Evolutionary conservation across 179 eudicot species (phyloP).

Genomic region (Pouteria campechiana): DNA sequence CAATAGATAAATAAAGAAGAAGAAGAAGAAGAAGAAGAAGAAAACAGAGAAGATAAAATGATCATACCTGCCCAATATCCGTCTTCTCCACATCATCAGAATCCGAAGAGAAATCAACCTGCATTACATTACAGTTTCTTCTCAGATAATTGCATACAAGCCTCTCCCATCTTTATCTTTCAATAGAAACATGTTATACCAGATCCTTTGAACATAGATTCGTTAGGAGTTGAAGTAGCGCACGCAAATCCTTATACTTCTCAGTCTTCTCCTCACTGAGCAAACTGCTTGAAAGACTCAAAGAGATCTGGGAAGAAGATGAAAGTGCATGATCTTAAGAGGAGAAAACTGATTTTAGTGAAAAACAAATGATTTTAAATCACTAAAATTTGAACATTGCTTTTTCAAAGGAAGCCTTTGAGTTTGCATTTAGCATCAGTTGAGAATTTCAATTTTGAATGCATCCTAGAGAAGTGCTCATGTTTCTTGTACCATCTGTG

Average conservation of each 20-base stretch:
- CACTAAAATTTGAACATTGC: too few relatives aligned
- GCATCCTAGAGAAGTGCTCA: too few relatives aligned
- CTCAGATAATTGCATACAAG: not conserved
- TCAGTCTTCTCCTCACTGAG: slow-evolving; percentile 71
- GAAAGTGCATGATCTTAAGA: slow-evolving; percentile 1
- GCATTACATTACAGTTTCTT: slow-evolving; percentile 8
- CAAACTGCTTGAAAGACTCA: slow-evolving; percentile 54
- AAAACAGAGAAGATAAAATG: not conserved
- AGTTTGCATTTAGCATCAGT: too few relatives aligned
- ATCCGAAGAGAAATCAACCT: slow-evolving; percentile 80
- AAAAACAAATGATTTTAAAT: too few relatives aligned
- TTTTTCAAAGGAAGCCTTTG: too few relatives aligned
- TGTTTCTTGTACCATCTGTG: too few relatives aligned
- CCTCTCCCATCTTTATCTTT: not conserved
- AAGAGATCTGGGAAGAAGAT: slow-evolving; percentile 22
- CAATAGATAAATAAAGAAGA: too few relatives aligned
- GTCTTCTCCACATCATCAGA: slow-evolving; percentile 59
- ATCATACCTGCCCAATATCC: slow-evolving; percentile 67
- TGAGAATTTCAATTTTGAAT: too few relatives aligned
- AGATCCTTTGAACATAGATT: slow-evolving; percentile 83
- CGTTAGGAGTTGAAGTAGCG: slow-evolving; percentile 77
- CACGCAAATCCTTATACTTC: slow-evolving; percentile 86
- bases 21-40: not conserved
- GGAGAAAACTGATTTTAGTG: too few relatives aligned
- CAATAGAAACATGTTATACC: slow-evolving; percentile 28